Percentiles rank a stretch among this genome's conserved stretches.
phyloP scores from a whole-genome alignment of 2,329 filamentous ascomycete genomes.

The Aspergillus clavatus region DNA sequence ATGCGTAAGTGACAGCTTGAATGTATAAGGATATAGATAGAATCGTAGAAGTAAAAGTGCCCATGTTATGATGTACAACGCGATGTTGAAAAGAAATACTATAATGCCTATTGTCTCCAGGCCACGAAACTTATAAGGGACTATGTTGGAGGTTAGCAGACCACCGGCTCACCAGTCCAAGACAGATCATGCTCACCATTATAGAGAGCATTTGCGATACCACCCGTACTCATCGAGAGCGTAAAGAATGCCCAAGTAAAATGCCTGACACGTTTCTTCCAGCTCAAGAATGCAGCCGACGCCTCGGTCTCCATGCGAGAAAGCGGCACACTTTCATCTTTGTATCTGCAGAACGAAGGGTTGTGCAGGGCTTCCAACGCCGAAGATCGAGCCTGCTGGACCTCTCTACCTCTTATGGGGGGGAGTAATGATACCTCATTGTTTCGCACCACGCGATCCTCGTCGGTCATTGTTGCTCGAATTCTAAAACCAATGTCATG shows the following conservation, averaged over 20 bases:
- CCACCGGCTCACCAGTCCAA: not conserved
- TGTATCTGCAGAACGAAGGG: slow-evolving; percentile 17
- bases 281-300: slow-evolving; percentile 32
- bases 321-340: slow-evolving; percentile 7
- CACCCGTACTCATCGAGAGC: slow-evolving; percentile 59
- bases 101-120: slow-evolving; percentile 55
- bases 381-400: slow-evolving; percentile 25
- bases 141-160: slow-evolving; percentile 20
- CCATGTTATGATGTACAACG: slow-evolving; percentile 60
- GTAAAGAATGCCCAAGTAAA: slow-evolving; percentile 79
- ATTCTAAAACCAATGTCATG: not conserved
- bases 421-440: slow-evolving; percentile 9
- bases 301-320: not conserved
- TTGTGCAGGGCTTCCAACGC: slow-evolving; percentile 25
- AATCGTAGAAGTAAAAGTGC: slow-evolving; percentile 64
- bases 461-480: not conserved
- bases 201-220: slow-evolving; percentile 57
- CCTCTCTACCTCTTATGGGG: slow-evolving; percentile 8
- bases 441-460: slow-evolving; percentile 5
- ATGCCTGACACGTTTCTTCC: slow-evolving; percentile 55
- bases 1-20: slow-evolving; percentile 67
- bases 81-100: slow-evolving; percentile 60
- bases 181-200: slow-evolving; percentile 39
- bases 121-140: slow-evolving; percentile 54
- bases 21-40: slow-evolving; percentile 63